A percentile compares a stretch with the other conserved stretches of the same genome.
Conservation (phyloP, 495 filamentous ascomycete species). For the Bacidia gigantensis region DNA sequence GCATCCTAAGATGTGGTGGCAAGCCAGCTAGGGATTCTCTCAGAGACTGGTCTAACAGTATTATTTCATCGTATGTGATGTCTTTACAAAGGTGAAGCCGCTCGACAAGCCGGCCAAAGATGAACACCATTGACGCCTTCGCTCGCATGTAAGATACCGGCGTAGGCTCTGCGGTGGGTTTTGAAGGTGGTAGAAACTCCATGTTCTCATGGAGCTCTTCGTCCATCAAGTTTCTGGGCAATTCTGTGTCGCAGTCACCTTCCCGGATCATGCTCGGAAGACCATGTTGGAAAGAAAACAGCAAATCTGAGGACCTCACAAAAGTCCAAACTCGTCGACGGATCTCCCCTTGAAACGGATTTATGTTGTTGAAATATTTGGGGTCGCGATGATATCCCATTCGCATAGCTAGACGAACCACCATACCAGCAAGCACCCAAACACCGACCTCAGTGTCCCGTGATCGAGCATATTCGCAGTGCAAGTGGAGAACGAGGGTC, state of each 20-base stretch:
- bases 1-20: slow-evolving; percentile 56
- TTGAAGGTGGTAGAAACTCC: slow-evolving; percentile 59
- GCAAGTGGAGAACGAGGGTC: slow-evolving; percentile 70
- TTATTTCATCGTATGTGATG: slow-evolving; percentile 62
- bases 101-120: slow-evolving; percentile 46
- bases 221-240: slow-evolving; percentile 85
- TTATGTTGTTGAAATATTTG: slow-evolving; percentile 67
- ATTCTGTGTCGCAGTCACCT: slow-evolving; percentile 68
- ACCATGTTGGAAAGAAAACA: slow-evolving; percentile 85
- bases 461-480: slow-evolving; percentile 64
- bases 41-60: slow-evolving; percentile 59
- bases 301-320: slow-evolving; percentile 63
- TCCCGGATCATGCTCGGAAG: slow-evolving; percentile 79
- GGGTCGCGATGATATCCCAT: slow-evolving; percentile 95
- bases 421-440: slow-evolving; percentile 68
- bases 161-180: slow-evolving; percentile 65
- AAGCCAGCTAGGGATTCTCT: slow-evolving; percentile 52
- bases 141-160: slow-evolving; percentile 79
- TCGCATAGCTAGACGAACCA: slow-evolving; percentile 74
- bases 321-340: slow-evolving; percentile 78
- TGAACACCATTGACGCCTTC: slow-evolving; percentile 52
- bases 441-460: slow-evolving; percentile 70
- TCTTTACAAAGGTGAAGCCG: slow-evolving; percentile 28
- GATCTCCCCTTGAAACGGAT: slow-evolving; percentile 85
- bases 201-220: slow-evolving; percentile 79